Evolutionary conservation across 164 flowering plant species (phyloP), one percentile per base, ranked within the genome.

Genomic region (Piper betle): DNA sequence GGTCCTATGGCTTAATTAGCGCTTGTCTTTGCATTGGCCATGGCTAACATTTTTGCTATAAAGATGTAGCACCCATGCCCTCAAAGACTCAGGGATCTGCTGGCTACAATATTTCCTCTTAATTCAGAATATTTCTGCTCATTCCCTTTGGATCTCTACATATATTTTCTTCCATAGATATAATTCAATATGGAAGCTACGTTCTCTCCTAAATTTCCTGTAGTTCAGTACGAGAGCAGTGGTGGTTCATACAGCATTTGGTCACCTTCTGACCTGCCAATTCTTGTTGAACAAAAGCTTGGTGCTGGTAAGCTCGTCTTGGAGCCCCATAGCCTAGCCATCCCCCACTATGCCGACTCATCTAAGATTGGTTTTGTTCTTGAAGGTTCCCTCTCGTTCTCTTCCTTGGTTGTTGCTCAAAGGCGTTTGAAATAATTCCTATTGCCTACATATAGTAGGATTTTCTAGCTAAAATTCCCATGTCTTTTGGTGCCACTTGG

Each of bases 341-440:
- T 85, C 16, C 95, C 95, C 39, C 76, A 72, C 33, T 85, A 85
- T 73, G 82, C 86, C 40, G 95, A 87, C 75, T 85, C 87, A 1
- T 39, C 85, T 37, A 87, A 81, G 78, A 78, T 87, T 55, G 95
- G 82, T 33, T 82, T 79, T 68, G 96, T 85, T 57, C 76, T 81
- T 33, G 82, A 84, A 81, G 87, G 90, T 82, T 66, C 56, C n/a
- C 0, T 37, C 53, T 53, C 41, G n/a, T 9, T 59, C 2, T 59
- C 10, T 0, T 39, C 19, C 1, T 60, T 10, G 15, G 18, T 33
- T 15, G 37, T 39, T 39, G 1, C 17, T 3, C 39, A 11, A 4
- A 13, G 5, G 5, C 15, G 5, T 4, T 53, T 53, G 5, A 17
- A 12, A 53, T 4, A 53, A 53, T 18, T 53, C n/a, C 5, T 5